Conservation (phyloP, 116 monocot species). For the Iris pallida region DNA sequence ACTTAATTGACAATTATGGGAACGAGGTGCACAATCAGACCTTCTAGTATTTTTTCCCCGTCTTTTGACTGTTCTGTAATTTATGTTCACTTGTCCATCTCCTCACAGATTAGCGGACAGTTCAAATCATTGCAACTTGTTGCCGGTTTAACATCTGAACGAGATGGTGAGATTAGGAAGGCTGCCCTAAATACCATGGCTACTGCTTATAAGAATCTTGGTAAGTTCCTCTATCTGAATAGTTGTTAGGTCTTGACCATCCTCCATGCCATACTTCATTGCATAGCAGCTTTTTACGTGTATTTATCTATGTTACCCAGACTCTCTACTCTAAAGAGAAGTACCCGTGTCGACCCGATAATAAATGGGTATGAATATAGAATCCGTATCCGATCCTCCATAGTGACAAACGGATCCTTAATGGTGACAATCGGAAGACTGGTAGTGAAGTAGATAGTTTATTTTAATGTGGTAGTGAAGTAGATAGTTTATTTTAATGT, state of each 20-base stretch:
- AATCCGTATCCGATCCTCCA: too few relatives aligned
- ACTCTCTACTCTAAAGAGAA: too few relatives aligned
- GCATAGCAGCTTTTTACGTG: too few relatives aligned
- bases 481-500: too few relatives aligned
- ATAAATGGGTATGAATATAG: too few relatives aligned
- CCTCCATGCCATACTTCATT: too few relatives aligned
- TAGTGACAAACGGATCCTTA: too few relatives aligned
- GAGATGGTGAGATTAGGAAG: constrained; percentile 98
- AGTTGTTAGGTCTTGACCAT: neutral
- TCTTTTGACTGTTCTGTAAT: neutral
- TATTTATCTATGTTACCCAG: too few relatives aligned
- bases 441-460: too few relatives aligned
- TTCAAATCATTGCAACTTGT: constrained; percentile 92
- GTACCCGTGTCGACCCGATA: too few relatives aligned
- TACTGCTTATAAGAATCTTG: constrained; percentile 92
- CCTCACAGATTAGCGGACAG: constrained; percentile 71
- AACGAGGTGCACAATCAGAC: constrained; percentile 53
- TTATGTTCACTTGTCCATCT: constrained; percentile 13
- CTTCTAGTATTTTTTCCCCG: neutral
- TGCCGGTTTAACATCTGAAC: constrained; percentile 84
- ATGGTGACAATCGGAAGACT: too few relatives aligned
- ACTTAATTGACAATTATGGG: constrained; percentile 72
- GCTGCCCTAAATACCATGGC: constrained; percentile 96
- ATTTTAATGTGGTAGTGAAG: too few relatives aligned
- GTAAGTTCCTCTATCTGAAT: constrained; percentile 24